Evolutionary conservation across 2,329 filamentous ascomycete species (phyloP).

Genomic region (Trichoderma gracile): DNA sequence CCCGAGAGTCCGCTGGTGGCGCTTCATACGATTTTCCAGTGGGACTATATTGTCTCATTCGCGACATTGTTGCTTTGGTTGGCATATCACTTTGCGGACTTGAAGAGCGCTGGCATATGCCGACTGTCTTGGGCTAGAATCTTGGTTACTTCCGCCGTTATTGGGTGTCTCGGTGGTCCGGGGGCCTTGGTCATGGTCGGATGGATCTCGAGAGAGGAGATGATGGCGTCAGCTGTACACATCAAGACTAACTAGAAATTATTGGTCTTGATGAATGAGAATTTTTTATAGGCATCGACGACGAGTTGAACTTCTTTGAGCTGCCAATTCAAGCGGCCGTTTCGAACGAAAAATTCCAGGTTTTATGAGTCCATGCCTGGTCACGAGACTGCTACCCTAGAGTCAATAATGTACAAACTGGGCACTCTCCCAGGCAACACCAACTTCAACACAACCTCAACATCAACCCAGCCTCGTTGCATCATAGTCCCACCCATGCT

Average conservation of each 20-base stretch:
- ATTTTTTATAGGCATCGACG: not conserved
- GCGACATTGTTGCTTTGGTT: slow-evolving; percentile 32
- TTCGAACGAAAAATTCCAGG: too few relatives aligned
- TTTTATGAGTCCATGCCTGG: not conserved
- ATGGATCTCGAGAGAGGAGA: slow-evolving; percentile 21
- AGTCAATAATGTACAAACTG: not conserved
- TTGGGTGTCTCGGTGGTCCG: slow-evolving; percentile 12
- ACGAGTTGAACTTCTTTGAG: not conserved
- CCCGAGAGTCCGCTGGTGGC: slow-evolving; percentile 27
- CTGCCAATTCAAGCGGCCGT: not conserved
- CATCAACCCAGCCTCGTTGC: not conserved
- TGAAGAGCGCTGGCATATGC: slow-evolving; percentile 29
- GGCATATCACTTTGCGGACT: slow-evolving; percentile 30
- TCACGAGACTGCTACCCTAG: slow-evolving; percentile 18
- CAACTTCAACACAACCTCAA: not conserved
- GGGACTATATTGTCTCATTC: slow-evolving; percentile 33
- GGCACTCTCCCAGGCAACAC: not conserved
- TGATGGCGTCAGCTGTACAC: slow-evolving; percentile 10
- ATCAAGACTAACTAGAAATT: not conserved
- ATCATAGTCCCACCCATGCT: not conserved
- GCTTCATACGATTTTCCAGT: slow-evolving; percentile 34
- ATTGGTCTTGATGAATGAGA: not conserved
- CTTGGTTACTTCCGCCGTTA: not conserved
- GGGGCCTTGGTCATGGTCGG: slow-evolving; percentile 12
- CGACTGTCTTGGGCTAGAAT: slow-evolving; percentile 21